Evolutionary conservation across 129 eudicot species (phyloP).

Genomic region (Ambrosia trifida): DNA sequence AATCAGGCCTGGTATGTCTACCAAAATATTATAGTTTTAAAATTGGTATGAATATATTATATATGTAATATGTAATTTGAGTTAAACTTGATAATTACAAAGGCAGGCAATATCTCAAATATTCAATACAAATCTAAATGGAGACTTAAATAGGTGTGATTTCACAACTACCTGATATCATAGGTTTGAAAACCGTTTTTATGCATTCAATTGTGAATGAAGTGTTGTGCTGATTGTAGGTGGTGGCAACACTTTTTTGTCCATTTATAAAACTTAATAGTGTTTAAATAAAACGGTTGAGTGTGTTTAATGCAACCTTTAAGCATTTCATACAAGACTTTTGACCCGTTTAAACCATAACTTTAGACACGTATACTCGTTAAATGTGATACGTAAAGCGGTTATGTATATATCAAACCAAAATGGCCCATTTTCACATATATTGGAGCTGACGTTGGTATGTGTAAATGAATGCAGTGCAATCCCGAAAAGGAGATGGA

Average conservation of each 20-base stretch:
- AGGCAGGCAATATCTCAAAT: not conserved
- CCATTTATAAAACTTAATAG: not conserved
- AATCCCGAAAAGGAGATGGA: constrained; percentile 90
- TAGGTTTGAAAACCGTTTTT: not conserved
- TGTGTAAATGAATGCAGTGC: constrained; percentile 45
- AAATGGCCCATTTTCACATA: not conserved
- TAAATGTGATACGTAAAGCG: too few species aligned
- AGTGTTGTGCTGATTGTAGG: not conserved
- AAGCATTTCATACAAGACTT: not conserved
- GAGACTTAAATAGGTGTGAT: not conserved
- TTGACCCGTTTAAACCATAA: not conserved
- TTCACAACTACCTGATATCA: not conserved
- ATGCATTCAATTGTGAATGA: not conserved
- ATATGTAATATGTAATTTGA: not conserved
- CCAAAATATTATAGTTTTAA: not conserved
- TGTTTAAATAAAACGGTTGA: not conserved
- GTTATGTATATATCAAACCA: not conserved
- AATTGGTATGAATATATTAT: not conserved
- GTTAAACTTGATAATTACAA: not conserved
- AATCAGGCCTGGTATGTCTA: constrained; percentile 78
- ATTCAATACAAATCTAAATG: not conserved
- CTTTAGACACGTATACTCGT: not conserved
- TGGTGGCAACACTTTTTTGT: too few species aligned
- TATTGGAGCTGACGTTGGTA: not conserved
- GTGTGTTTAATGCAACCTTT: not conserved